These are phyloP conservation scores for Penicillium sp. DNA, from an alignment of 2,329 filamentous ascomycete species.

Conservation along the genomic window DNA sequence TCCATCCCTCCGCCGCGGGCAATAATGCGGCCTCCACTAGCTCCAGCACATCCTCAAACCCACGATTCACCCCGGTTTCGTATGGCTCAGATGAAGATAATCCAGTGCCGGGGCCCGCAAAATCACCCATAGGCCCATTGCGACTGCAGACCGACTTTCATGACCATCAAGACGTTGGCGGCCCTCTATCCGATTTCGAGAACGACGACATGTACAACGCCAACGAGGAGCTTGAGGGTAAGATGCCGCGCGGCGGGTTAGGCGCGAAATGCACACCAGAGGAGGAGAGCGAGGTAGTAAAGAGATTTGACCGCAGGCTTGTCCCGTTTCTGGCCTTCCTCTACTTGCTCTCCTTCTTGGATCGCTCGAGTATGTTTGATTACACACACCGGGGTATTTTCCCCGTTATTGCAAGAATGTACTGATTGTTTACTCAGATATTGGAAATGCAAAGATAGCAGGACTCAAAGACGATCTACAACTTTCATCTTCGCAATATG, in stretches of 20 bases:
- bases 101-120: conserved; percentile 11
- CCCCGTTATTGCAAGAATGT: neutral
- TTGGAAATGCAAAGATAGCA: conserved; percentile 62
- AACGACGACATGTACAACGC: conserved; percentile 30
- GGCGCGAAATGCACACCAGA: conserved; percentile 50
- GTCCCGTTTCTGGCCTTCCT: conserved; percentile 78
- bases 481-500: conserved; percentile 56
- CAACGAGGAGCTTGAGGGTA: conserved; percentile 21
- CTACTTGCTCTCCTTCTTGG: conserved; percentile 81
- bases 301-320: conserved; percentile 72
- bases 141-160: conserved; percentile 38
- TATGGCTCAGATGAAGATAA: conserved; percentile 29
- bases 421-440: conserved; percentile 40
- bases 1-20: conserved; percentile 25
- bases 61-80: conserved; percentile 37
- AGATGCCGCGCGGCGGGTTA: conserved; percentile 3
- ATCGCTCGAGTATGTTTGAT: conserved; percentile 68
- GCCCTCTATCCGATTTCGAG: conserved; percentile 24
- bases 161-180: conserved; percentile 11
- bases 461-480: conserved; percentile 55
- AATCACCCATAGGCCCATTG: conserved; percentile 21
- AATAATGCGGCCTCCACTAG: conserved; percentile 25
- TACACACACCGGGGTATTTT: neutral
- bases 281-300: conserved; percentile 69
- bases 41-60: conserved; percentile 27